phyloP scores from a whole-genome alignment of 2,329 filamentous ascomycete genomes.

The Diaporthe amygdali region DNA sequence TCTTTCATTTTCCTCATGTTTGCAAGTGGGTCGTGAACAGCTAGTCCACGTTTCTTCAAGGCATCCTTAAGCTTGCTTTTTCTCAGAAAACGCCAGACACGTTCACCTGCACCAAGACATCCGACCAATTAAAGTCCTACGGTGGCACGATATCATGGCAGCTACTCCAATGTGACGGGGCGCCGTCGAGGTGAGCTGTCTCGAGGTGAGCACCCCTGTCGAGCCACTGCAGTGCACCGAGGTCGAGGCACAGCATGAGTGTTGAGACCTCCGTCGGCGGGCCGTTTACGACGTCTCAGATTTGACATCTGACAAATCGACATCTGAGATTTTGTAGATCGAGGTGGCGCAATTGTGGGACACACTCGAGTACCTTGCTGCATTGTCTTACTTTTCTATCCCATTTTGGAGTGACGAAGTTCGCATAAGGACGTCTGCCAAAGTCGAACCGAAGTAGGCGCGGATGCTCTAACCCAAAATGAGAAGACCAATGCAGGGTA shows the following conservation, averaged over 20 bases:
- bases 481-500: too few relatives aligned
- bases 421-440: not conserved
- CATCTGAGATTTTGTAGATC: not conserved
- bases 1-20: not conserved
- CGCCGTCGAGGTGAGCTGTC: not conserved
- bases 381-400: not conserved
- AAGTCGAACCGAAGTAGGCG: not conserved
- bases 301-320: not conserved
- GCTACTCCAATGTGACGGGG: not conserved
- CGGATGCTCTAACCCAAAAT: not conserved
- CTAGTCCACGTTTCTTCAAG: not conserved
- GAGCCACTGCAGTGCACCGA: too few relatives aligned
- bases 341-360: not conserved
- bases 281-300: constrained; percentile 3
- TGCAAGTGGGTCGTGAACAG: not conserved
- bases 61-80: not conserved
- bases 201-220: not conserved
- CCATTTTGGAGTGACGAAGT: not conserved
- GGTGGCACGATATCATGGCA: too few relatives aligned
- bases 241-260: not conserved
- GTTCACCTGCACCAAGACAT: not conserved
- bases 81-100: not conserved
- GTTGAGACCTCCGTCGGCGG: not conserved
- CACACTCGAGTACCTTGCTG: not conserved
- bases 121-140: not conserved